These are phyloP conservation scores for Saturnispora kantuleensis DNA, from an alignment of 805 yeast genomes.

Conservation along the genomic window DNA sequence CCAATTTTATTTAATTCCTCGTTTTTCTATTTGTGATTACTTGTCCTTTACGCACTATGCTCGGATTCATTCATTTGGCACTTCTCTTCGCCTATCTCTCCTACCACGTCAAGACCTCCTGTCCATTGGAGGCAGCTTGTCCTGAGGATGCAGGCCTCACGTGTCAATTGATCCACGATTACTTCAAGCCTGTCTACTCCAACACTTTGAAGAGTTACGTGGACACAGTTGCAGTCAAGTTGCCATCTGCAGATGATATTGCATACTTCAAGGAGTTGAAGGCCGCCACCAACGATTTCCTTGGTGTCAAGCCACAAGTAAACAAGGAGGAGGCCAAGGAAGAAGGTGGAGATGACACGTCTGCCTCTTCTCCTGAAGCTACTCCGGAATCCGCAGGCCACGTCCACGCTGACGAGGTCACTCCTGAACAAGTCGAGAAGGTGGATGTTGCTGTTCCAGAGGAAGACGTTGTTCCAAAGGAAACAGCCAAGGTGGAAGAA, in stretches of 20 bases:
- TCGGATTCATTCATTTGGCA: slow-evolving; percentile 8
- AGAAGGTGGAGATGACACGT: slow-evolving; percentile 1
- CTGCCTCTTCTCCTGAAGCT: slow-evolving; percentile 3
- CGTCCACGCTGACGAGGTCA: slow-evolving; percentile 1
- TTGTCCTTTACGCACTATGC: slow-evolving; percentile 2
- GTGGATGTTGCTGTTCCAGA: slow-evolving; percentile 2
- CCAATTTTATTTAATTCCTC: slow-evolving; percentile 9
- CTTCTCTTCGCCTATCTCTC: slow-evolving; percentile 12
- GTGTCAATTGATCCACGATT: slow-evolving; percentile 15
- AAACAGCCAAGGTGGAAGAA: slow-evolving; percentile 1
- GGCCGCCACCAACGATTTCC: slow-evolving; percentile 6
- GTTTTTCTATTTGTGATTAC: background rate
- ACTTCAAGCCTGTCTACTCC: slow-evolving; percentile 15
- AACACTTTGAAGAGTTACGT: slow-evolving; percentile 8
- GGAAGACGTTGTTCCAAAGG: slow-evolving; percentile 6
- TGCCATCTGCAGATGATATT: slow-evolving; percentile 4
- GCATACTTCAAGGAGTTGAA: slow-evolving; percentile 4
- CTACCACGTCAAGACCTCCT: slow-evolving; percentile 16
- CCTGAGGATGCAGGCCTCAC: slow-evolving; percentile 12
- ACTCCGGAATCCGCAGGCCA: background rate
- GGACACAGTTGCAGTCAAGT: slow-evolving; percentile 5
- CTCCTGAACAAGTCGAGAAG: slow-evolving; percentile 4
- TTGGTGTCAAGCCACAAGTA: slow-evolving; percentile 3
- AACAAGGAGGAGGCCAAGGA: background rate
- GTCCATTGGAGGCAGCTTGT: slow-evolving; percentile 19